Base-by-base conservation (phyloP, 768 basidiomycete species). In the Auriscalpium orientale region DNA sequence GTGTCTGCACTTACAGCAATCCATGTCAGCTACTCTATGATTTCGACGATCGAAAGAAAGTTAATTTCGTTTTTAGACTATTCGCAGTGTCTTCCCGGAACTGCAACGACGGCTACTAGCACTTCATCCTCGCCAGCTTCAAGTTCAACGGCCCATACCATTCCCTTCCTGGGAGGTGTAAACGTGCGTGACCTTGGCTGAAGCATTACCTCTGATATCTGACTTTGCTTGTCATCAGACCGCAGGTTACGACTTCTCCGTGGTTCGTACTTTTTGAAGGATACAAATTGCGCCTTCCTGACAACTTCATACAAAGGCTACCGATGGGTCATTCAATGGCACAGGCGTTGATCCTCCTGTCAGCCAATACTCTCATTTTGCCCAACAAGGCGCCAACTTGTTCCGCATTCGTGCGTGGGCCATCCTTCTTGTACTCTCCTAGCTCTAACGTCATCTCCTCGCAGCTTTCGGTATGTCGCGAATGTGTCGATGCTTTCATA, bases 331-430 rank as follows among this genome's bases (percentile, higher is more conserved):
- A 49, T 78, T 78, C 67, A 74, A 58, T 12, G 73, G 73, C 16
- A 64, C 65, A 18, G 64, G 63, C 55, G 65, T 66, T 12, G 57
- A 64, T 48, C 78, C 78, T 20, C 79, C 77, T 7, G 60, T 69
- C 2, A 61, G 67, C 34, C 79, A 82, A 54, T 79, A 72, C 68
- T 53, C 68, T 15, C 79, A 82, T 64, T 81, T 82, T 60, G 70
- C 74, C 18, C 61, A 58, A 9, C 69, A 79, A 61, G 80, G 79
- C 44, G 77, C 72, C 13, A 79, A 79, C 62, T 60, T 77, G 56
- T 81, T 74, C 71, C 74, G 77, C 45, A 69, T 72, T 51, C 72
- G 71, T 72, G 52, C 62, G 70, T 69, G 15, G 52, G 11, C 28
- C 8, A 36, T 33, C 44, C 47, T 51, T 49, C n/a, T 16, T 13